Base-by-base conservation (phyloP, 148 eudicot genomes). In the Cornus controversa region DNA sequence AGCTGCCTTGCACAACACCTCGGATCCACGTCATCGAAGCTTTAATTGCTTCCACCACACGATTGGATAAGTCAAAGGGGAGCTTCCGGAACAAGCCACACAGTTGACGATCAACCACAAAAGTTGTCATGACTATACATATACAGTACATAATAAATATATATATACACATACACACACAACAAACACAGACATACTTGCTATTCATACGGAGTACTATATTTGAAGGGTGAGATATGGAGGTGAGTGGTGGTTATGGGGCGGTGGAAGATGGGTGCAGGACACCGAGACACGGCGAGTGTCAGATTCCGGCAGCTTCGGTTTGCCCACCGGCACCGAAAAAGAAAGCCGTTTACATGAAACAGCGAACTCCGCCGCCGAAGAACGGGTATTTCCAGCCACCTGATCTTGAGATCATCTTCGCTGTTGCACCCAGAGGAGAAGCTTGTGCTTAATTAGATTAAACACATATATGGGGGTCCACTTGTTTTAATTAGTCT, bases 321-420 rank as follows among this genome's bases (percentile, higher is more conserved):
- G 81, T 67, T 13, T 90, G 93, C 50, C 95, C 95, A 3, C 91
- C 89, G 73, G 81, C 94, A 29, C 91, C 95, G 0, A 79, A 91
- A 79, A 91, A 89, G 90, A 91, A 83, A 70, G 79, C 82, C 75
- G 72, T 75, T 11, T 69, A 72, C 57, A 67, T 78, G 0, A 78
- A n/a, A n/a, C n/a, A n/a, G n/a, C n/a, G n/a, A n/a, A n/a, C n/a
- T n/a, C n/a, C n/a, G n/a, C 89, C 87, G 16, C 95, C 95, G 1
- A 80, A 87, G 73, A 84, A 80, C 4, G 95, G 91, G 1, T 91
- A 82, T 67, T 91, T 91, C 69, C 80, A 79, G 62, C 65, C 87
- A 27, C 83, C 87, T 22, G 87, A 85, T 65, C 68, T 85, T 15
- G 87, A 85, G n/a, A 11, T 63, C 10, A 31, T 85, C 24, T 82